Evolutionary conservation across 345 rosid genomes (phyloP).

Genomic region (Luvunga scandens): DNA sequence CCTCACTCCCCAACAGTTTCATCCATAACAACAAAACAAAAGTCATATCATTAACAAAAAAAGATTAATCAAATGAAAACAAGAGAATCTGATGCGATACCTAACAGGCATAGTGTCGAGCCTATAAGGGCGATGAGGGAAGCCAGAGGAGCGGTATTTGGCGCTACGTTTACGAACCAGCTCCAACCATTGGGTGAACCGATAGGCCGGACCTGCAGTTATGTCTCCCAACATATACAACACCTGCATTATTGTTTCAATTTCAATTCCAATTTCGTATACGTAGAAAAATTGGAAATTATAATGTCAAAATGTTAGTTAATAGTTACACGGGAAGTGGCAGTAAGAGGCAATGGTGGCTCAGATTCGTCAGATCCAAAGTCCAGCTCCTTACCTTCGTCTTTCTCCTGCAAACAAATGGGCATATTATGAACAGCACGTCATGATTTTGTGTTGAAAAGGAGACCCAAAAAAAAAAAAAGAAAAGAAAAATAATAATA

Average conservation of each 20-base stretch:
- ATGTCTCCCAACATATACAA: slow-evolving; percentile 98
- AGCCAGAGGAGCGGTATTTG: slow-evolving; percentile 73
- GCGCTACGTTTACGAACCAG: slow-evolving; percentile 94
- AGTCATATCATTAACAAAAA: neutral
- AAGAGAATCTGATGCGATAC: slow-evolving; percentile 12
- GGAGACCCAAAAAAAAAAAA: neutral
- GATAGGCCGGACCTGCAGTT: slow-evolving; percentile 75
- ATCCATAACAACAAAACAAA: neutral
- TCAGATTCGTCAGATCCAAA: slow-evolving; percentile 62
- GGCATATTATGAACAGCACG: neutral
- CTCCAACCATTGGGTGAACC: slow-evolving; percentile 95
- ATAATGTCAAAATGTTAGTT: too few species aligned
- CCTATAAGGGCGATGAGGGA: slow-evolving; percentile 66
- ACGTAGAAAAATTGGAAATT: too few species aligned
- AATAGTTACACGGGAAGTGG: slow-evolving; percentile 79
- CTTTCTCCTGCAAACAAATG: slow-evolving; percentile 50
- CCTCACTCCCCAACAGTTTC: neutral
- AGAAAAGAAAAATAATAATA: neutral
- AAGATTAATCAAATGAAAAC: neutral
- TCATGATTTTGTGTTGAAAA: slow-evolving; percentile 2
- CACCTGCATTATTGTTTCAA: slow-evolving; percentile 44
- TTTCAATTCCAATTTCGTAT: too few species aligned
- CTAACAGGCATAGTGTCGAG: slow-evolving; percentile 44
- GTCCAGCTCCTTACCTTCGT: slow-evolving; percentile 54
- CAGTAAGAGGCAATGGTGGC: slow-evolving; percentile 75